phyloP scores from a whole-genome alignment of 306 rosid genomes.

The Lotus japonicus region DNA sequence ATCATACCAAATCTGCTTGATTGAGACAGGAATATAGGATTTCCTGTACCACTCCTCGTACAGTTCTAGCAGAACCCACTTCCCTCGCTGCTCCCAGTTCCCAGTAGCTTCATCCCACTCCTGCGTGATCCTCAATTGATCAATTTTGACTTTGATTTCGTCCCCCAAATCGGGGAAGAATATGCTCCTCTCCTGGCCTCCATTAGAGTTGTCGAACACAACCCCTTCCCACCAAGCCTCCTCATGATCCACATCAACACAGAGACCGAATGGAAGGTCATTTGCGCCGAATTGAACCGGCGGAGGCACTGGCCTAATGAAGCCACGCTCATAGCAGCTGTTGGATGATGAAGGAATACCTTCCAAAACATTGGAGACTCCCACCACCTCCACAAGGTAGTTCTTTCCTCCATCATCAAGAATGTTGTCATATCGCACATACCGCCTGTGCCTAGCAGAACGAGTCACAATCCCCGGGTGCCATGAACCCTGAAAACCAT shows the following conservation, averaged over 20 bases:
- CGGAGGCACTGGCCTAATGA: conserved; percentile 69
- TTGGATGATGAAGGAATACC: conserved; percentile 16
- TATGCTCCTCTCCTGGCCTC: conserved; percentile 43
- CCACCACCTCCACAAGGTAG: conserved; percentile 40
- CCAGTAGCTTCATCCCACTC: conserved; percentile 65
- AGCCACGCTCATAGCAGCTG: conserved; percentile 30
- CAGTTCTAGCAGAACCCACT: conserved; percentile 68
- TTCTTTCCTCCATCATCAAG: conserved; percentile 29
- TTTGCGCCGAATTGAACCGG: neutral
- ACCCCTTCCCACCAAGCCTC: conserved; percentile 99
- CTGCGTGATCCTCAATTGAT: conserved; percentile 47
- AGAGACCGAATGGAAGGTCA: conserved; percentile 51
- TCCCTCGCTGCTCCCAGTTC: conserved; percentile 60
- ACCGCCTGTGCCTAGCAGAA: conserved; percentile 39
- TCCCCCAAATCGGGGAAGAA: conserved; percentile 92
- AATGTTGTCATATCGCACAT: conserved; percentile 50
- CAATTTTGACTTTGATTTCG: conserved; percentile 38
- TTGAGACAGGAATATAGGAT: conserved; percentile 42
- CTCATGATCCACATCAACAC: conserved; percentile 58
- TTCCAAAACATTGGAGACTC: conserved; percentile 46
- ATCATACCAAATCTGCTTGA: conserved; percentile 86
- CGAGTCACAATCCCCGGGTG: conserved; percentile 51
- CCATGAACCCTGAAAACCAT: conserved; percentile 87
- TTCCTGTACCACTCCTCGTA: conserved; percentile 48
- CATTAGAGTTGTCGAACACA: conserved; percentile 52